These are phyloP conservation scores for Paraglomus occultum DNA, from an alignment of 192 early-diverging fungal species.

Conservation along the genomic window DNA sequence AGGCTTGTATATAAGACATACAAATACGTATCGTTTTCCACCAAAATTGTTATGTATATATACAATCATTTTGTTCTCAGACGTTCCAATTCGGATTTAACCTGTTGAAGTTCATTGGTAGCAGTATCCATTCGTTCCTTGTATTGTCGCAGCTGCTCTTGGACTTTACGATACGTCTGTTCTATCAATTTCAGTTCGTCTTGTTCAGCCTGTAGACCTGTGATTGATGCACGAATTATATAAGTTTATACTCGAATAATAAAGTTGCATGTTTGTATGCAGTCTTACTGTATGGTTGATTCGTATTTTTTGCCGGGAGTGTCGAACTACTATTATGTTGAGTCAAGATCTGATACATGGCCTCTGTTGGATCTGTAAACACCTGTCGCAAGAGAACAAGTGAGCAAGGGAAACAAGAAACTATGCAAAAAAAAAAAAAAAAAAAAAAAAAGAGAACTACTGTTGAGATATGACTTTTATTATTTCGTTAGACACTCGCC, in stretches of 20 bases:
- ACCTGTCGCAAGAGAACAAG: slow-evolving; percentile 43
- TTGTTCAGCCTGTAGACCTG: slow-evolving; percentile 57
- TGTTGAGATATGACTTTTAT: slow-evolving; percentile 45
- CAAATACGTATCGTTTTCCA: no score
- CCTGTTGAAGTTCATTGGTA: slow-evolving; percentile 46
- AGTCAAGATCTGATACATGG: slow-evolving; percentile 60
- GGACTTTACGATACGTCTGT: slow-evolving; percentile 57
- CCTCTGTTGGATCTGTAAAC: slow-evolving; percentile 82
- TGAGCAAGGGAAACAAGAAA: slow-evolving; percentile 19
- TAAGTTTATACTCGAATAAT: background rate
- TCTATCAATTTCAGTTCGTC: slow-evolving; percentile 67
- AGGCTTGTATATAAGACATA: no score
- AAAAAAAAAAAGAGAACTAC: slow-evolving; percentile 49
- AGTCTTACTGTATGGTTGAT: slow-evolving; percentile 44
- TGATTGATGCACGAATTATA: background rate
- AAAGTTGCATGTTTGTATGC: background rate
- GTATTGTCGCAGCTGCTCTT: slow-evolving; percentile 54
- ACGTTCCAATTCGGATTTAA: slow-evolving; percentile 26
- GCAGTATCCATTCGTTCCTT: slow-evolving; percentile 40
- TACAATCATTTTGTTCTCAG: background rate
- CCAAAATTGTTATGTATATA: no score
- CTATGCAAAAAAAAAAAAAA: slow-evolving; percentile 29
- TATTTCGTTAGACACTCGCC: slow-evolving; percentile 47
- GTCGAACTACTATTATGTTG: slow-evolving; percentile 41
- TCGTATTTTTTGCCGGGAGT: slow-evolving; percentile 48